Base-by-base conservation (phyloP, 2,329 filamentous ascomycete species). In the Phyllosticta citrichinensis region DNA sequence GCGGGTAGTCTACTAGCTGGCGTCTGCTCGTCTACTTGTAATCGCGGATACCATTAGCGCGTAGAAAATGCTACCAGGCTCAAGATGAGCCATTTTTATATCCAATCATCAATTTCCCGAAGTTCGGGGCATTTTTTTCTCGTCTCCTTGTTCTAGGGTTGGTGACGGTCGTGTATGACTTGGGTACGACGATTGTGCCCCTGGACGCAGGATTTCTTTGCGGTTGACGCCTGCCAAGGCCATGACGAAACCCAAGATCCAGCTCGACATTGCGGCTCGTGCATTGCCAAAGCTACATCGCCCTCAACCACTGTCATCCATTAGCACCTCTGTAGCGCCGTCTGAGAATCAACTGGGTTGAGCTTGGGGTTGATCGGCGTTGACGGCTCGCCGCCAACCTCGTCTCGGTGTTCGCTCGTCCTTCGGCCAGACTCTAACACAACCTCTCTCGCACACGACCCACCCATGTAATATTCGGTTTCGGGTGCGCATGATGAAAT, bases 401-500 rank as follows among this genome's bases (percentile, higher is more conserved):
- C 33, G 52, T n/a, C 22, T 54, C 52, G 52, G 35, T 55, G 51
- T 20, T 54, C 57, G 57, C 57, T 53, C 55, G 40, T 55, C 33
- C 20, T 53, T 20, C 53, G 35, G 51, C 35, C 47, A 56, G 52
- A 61, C 54, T 61, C 59, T 61, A 57, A 56, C 59, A 61, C 59
- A 53, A 61, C 59, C 50, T 57, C 59, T 57, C 50, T 55, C 57
- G 30, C 25, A 27, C 19, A 11, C 52, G 30, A 53, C 59, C 59
- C 54, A 56, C 59, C 59, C 59, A 61, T 55, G 50, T 56, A 57
- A 61, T 57, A 61, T 53, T 57, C 35, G 40, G 40, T 47, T 17
- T 47, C 40, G 40, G 40, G n/a, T 57, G 52, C 55, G 59, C 59
- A 62, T 55, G 50, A 62, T 62, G 60, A 62, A 58, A 62, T 62